Evolutionary conservation across 2,329 filamentous ascomycete species (phyloP).

Genomic region (Trichoderma brevicompactum): DNA sequence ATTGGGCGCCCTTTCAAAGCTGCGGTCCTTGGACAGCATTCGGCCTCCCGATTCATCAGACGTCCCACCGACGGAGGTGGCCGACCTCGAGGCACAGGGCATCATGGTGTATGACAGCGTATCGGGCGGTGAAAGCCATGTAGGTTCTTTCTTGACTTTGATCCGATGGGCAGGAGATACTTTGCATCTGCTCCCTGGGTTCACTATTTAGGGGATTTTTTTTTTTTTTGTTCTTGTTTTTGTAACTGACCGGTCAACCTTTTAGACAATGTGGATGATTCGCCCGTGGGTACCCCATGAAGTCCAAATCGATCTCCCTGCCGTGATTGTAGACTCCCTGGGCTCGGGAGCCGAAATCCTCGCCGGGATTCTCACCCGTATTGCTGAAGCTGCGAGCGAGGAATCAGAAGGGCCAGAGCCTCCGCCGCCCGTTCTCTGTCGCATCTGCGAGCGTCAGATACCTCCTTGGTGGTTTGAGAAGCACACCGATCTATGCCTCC

Average conservation of each 20-base stretch:
- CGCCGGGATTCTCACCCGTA: slow-evolving; percentile 86
- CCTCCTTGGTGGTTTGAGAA: slow-evolving; percentile 99
- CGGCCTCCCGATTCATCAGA: slow-evolving; percentile 46
- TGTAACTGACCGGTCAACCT: slow-evolving; percentile 24
- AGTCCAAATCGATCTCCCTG: slow-evolving; percentile 92
- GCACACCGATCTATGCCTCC: slow-evolving; percentile 92
- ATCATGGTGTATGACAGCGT: slow-evolving; percentile 96
- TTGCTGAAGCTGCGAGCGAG: slow-evolving; percentile 81
- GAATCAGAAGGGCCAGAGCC: slow-evolving; percentile 78
- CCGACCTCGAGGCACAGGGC: slow-evolving; percentile 92
- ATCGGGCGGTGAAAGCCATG: slow-evolving; percentile 86
- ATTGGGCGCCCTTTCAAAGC: slow-evolving; percentile 70
- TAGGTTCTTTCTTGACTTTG: slow-evolving; percentile 46
- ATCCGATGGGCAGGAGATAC: neutral
- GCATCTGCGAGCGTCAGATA: slow-evolving; percentile 96
- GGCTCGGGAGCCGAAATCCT: slow-evolving; percentile 94
- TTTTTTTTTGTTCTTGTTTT: neutral
- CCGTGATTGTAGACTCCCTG: slow-evolving; percentile 86
- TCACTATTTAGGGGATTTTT: too few species aligned
- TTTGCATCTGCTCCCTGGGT: neutral
- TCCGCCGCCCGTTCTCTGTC: slow-evolving; percentile 87
- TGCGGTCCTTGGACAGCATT: slow-evolving; percentile 54
- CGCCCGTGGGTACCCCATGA: slow-evolving; percentile 89
- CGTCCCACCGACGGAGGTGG: slow-evolving; percentile 46
- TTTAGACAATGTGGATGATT: slow-evolving; percentile 98